Conservation (phyloP, 2,329 filamentous ascomycete genomes). For the Fusarium citri region DNA sequence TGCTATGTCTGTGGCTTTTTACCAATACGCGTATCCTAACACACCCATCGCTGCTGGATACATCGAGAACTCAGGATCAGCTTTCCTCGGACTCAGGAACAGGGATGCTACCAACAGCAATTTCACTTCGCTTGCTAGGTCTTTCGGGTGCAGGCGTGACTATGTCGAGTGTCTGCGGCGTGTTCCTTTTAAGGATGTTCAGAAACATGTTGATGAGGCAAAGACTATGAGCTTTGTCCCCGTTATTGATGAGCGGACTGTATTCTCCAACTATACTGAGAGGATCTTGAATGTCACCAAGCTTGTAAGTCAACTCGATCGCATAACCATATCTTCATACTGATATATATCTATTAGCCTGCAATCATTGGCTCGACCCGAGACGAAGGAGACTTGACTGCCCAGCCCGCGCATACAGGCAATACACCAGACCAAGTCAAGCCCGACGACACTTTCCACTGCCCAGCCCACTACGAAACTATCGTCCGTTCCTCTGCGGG, state of each 20-base stretch:
- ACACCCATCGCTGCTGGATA: slow-evolving; percentile 12
- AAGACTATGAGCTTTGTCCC: slow-evolving; percentile 6
- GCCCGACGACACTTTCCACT: not conserved
- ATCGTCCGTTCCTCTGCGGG: not conserved
- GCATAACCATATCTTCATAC: not conserved
- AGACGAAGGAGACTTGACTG: slow-evolving; percentile 4
- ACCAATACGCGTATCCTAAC: slow-evolving; percentile 10
- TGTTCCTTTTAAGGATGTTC: not conserved
- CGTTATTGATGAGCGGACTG: slow-evolving; percentile 1
- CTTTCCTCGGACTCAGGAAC: not conserved
- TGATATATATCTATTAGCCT: not conserved
- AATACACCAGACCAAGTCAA: not conserved
- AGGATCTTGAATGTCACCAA: not conserved
- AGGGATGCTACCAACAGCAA: not conserved
- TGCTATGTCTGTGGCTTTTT: slow-evolving; percentile 6
- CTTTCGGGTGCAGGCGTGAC: slow-evolving; percentile 1
- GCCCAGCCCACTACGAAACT: slow-evolving; percentile 11
- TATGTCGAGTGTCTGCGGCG: not conserved
- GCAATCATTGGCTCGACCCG: slow-evolving; percentile 1
- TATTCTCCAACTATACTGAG: slow-evolving; percentile 1
- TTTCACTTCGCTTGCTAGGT: not conserved
- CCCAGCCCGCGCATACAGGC: not conserved
- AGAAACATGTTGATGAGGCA: slow-evolving; percentile 1
- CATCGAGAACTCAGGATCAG: slow-evolving; percentile 5
- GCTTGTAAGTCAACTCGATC: not conserved